These are phyloP conservation scores for Pichia exigua DNA, from an alignment of 805 yeast species.

Conservation along the genomic window DNA sequence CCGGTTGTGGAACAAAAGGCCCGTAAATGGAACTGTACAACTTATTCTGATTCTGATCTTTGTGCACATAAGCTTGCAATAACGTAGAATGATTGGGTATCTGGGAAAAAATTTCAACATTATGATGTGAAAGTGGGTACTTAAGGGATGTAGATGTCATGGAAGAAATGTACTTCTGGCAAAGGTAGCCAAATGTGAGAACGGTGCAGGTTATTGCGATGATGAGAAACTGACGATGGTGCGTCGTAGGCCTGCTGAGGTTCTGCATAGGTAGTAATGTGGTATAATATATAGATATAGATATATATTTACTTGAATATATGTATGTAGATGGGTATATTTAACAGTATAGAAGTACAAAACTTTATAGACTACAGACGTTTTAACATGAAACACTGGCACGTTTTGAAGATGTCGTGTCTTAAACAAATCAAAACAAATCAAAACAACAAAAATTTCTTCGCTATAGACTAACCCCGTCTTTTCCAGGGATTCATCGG, in stretches of 20 bases:
- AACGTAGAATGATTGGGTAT: not conserved
- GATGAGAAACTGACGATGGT: not conserved
- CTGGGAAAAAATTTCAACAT: constrained; percentile 1
- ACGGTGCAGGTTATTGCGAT: not conserved
- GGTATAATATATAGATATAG: not conserved
- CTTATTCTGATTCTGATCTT: not conserved
- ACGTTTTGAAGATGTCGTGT: not conserved
- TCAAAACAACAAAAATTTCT: too few relatives aligned
- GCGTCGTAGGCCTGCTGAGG: not conserved
- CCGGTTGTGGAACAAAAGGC: constrained; percentile 5
- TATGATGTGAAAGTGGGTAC: constrained; percentile 5
- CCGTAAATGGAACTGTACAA: not conserved
- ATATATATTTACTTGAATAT: too few relatives aligned
- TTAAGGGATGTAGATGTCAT: not conserved
- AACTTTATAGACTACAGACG: too few relatives aligned
- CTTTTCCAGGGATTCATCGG: not conserved
- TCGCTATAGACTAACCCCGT: not conserved
- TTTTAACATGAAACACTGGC: too few relatives aligned
- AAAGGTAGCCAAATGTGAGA: not conserved
- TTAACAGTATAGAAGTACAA: not conserved
- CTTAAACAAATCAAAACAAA: not conserved
- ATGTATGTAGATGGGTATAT: not conserved
- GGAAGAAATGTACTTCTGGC: not conserved
- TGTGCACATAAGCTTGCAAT: not conserved
- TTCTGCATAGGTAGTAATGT: not conserved